phyloP scores from a whole-genome alignment of 441 rosid genomes.

The Erodium moschatum region DNA sequence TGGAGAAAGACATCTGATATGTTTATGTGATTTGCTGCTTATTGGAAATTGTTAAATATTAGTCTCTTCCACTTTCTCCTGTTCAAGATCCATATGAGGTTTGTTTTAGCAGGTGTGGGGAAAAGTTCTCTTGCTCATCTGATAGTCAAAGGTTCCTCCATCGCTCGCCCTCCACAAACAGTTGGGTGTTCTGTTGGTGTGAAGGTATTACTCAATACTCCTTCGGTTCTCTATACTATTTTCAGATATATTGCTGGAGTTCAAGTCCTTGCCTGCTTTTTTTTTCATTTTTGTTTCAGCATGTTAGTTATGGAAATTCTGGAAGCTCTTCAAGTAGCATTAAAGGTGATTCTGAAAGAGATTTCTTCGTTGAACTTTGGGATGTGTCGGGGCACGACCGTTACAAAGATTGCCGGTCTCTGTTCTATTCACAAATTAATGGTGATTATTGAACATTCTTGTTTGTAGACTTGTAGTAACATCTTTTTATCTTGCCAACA shows the following conservation, averaged over 20 bases:
- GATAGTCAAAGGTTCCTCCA: conserved; percentile 64
- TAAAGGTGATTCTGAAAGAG: conserved; percentile 83
- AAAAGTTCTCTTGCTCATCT: conserved; percentile 89
- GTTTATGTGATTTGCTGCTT: neutral
- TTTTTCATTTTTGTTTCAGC: conserved; percentile 35
- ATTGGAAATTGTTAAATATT: neutral
- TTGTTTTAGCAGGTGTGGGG: conserved; percentile 60
- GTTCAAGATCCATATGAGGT: conserved; percentile 9
- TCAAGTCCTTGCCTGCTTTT: conserved; percentile 19
- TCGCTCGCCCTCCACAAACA: conserved; percentile 70
- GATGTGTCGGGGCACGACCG: conserved; percentile 96
- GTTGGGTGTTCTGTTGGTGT: conserved; percentile 92
- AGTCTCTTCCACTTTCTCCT: conserved; percentile 1
- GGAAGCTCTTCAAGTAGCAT: conserved; percentile 86
- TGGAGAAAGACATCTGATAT: conserved; percentile 4
- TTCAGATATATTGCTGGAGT: conserved; percentile 19
- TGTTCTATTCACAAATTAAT: conserved; percentile 88
- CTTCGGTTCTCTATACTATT: neutral
- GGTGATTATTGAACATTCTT: conserved; percentile 35
- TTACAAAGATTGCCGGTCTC: conserved; percentile 86
- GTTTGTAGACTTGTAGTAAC: neutral
- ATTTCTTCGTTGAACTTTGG: conserved; percentile 95
- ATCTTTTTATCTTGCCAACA: conserved; percentile 11
- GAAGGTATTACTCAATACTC: conserved; percentile 44
- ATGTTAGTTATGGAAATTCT: conserved; percentile 58